phyloP scores from a whole-genome alignment of 2,329 filamentous ascomycete species.

The Microdochium paspali region DNA sequence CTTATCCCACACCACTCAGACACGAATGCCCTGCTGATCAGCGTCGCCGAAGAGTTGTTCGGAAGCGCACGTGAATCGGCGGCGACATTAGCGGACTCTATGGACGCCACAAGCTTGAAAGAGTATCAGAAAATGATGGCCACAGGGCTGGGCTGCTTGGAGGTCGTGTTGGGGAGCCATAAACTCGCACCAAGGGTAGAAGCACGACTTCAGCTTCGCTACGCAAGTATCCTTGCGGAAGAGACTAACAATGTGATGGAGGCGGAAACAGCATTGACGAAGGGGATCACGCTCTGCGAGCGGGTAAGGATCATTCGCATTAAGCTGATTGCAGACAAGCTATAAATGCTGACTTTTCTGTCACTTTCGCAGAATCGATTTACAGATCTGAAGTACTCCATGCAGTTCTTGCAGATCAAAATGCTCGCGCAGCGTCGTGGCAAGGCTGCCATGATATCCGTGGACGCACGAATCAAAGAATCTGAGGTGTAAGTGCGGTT shows the following conservation, averaged over 20 bases:
- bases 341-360: slow-evolving; percentile 15
- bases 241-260: slow-evolving; percentile 71
- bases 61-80: slow-evolving; percentile 51
- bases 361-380: slow-evolving; percentile 37
- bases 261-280: slow-evolving; percentile 62
- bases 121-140: slow-evolving; percentile 65
- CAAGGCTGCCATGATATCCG: slow-evolving; percentile 62
- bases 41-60: slow-evolving; percentile 70
- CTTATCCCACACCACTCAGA: slow-evolving; percentile 36
- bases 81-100: slow-evolving; percentile 35
- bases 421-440: slow-evolving; percentile 61
- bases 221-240: slow-evolving; percentile 61
- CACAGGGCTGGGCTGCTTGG: slow-evolving; percentile 63
- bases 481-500: slow-evolving; percentile 46
- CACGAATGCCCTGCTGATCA: slow-evolving; percentile 51
- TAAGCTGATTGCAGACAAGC: neutral
- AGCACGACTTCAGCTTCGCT: slow-evolving; percentile 59
- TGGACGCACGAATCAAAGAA: slow-evolving; percentile 61
- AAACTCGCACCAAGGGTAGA: slow-evolving; percentile 56
- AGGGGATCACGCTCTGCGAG: slow-evolving; percentile 61
- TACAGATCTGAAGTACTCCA: slow-evolving; percentile 64
- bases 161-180: slow-evolving; percentile 54
- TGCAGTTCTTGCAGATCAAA: slow-evolving; percentile 64
- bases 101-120: slow-evolving; percentile 42
- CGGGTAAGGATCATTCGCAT: slow-evolving; percentile 33